phyloP scores from a whole-genome alignment of 1,139 yeast species.

The Blastobotrys ciferrii region DNA sequence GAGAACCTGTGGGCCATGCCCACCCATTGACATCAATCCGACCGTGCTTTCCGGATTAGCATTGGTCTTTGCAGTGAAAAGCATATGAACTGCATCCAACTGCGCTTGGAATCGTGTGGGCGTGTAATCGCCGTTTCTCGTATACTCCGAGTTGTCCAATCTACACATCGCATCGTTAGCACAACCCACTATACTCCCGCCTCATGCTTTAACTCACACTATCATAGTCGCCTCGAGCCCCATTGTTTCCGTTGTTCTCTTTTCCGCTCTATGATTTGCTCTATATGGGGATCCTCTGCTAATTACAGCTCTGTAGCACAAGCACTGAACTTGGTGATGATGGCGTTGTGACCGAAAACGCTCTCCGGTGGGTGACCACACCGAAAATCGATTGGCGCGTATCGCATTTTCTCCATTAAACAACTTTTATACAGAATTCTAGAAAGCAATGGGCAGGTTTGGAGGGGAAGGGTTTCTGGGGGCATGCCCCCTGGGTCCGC shows the following conservation, averaged over 20 bases:
- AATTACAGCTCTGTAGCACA: neutral
- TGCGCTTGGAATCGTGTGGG: slow-evolving; percentile 92
- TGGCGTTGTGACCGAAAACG: too few species aligned
- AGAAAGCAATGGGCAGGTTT: too few species aligned
- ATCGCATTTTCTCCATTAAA: too few species aligned
- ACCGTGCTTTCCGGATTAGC: slow-evolving; percentile 94
- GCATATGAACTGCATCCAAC: slow-evolving; percentile 83
- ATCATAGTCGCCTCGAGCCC: slow-evolving; percentile 96
- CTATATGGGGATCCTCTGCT: neutral
- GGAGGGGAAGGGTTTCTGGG: too few species aligned
- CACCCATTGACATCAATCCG: slow-evolving; percentile 86
- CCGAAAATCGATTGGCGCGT: too few species aligned
- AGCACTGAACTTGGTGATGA: neutral
- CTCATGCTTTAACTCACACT: slow-evolving; percentile 41
- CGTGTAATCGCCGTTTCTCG: slow-evolving; percentile 92
- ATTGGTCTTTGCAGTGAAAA: slow-evolving; percentile 82
- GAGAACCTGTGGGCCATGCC: slow-evolving; percentile 77
- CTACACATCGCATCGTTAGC: slow-evolving; percentile 21
- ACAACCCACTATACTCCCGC: neutral
- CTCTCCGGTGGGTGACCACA: too few species aligned
- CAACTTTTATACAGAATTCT: too few species aligned
- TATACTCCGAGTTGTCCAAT: slow-evolving; percentile 92
- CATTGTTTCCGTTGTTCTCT: slow-evolving; percentile 44
- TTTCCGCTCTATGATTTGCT: neutral
- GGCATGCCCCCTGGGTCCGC: too few species aligned